Evolutionary conservation across 2,329 filamentous ascomycete genomes (phyloP), one percentile per base, ranked within the genome.

Genomic region (Westerdykella sp.): DNA sequence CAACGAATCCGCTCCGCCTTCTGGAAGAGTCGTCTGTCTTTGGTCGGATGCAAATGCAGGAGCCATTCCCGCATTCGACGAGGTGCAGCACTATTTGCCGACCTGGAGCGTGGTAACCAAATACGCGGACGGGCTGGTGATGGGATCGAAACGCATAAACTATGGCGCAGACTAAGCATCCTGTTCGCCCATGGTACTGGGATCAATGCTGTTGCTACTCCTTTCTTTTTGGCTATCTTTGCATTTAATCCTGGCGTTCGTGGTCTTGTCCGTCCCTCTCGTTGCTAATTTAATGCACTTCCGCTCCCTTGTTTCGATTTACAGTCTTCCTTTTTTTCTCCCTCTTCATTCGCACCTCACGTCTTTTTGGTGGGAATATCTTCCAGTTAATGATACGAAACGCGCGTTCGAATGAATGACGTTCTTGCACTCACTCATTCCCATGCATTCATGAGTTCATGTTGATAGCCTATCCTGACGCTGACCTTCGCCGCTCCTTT

Each of bases 1-100:
- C 48, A 52, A 54, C 43, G 51, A 51, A 43, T 57, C 59, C 46
- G 50, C 57, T 47, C 62, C 55, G 49, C 53, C 59, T 59, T 64
- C 62, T 50, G 86, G 89, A 1, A 76, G 71, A 28, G 80, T 90
- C 1, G 75, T 83, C 13, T 97, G 93, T 67, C 72, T 86, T 25
- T 97, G 90, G 89, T 88, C 84, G 56, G 93, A 98, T 69, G 82
- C 79, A 36, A 96, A 96, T 58, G 69, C 72, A 30, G 83, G 80
- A 3, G 74, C 75, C 1, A 89, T 97, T 38, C 90, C 91, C 0
- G 90, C 90, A 1, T 77, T 91, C 40, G 85, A 93, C 54, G 90
- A 97, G 68, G 74, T 87, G 39, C 72, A 78, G 53, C 77, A 82
- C 62, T 96, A 82, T 67, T 76, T 82, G 53, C 93, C 93, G 1